Conservation (phyloP, 2,329 filamentous ascomycete genomes). For the Aspergillus sp. region DNA sequence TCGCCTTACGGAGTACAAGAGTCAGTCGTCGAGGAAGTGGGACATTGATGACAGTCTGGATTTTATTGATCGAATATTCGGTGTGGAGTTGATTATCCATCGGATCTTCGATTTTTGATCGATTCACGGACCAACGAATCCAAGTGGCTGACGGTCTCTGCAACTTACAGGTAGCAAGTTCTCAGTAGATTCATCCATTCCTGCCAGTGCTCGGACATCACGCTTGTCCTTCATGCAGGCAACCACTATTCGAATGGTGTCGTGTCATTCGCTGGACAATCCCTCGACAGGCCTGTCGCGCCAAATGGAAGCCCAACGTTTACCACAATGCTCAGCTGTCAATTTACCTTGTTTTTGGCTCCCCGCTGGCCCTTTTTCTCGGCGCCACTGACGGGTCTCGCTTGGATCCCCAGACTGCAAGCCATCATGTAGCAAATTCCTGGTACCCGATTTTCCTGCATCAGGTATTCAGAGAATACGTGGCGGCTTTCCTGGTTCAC, state of each 20-base stretch:
- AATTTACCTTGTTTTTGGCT: neutral
- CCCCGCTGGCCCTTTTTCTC: neutral
- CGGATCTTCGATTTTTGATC: slow-evolving; percentile 10
- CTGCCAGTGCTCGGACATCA: slow-evolving; percentile 4
- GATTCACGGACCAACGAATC: slow-evolving; percentile 6
- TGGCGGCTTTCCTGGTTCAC: neutral
- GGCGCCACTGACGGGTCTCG: neutral
- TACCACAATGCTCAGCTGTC: neutral
- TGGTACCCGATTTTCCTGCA: neutral
- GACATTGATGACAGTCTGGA: neutral
- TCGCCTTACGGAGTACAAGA: neutral
- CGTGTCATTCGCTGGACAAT: neutral
- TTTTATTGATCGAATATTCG: slow-evolving; percentile 17
- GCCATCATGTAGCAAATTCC: slow-evolving; percentile 2
- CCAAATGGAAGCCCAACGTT: neutral
- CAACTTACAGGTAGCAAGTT: slow-evolving; percentile 1
- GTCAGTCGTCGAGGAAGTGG: neutral
- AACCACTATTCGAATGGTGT: neutral
- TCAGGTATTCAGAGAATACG: neutral
- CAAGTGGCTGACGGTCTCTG: neutral
- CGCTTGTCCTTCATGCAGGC: neutral
- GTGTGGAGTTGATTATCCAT: slow-evolving; percentile 13
- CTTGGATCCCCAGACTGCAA: neutral
- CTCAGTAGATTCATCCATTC: slow-evolving; percentile 13
- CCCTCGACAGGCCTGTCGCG: neutral